Percentiles rank a stretch among this genome's conserved stretches.
phyloP scores from a whole-genome alignment of 2,329 filamentous ascomycete species.

The Cercospora zeae-maydis region DNA sequence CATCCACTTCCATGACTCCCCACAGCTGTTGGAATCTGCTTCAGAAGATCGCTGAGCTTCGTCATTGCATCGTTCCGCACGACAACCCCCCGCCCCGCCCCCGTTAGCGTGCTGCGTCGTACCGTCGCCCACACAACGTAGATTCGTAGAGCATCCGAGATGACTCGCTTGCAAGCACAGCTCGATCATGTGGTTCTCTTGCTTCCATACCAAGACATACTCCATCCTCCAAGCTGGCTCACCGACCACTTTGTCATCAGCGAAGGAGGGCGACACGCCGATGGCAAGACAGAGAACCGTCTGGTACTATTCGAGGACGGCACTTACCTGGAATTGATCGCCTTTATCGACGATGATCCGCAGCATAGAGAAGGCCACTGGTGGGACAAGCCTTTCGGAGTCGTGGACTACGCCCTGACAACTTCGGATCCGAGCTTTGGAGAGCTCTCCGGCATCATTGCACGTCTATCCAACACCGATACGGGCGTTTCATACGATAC shows the following conservation, averaged over 20 bases:
- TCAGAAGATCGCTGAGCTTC: background rate
- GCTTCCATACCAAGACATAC: constrained; percentile 51
- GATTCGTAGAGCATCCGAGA: background rate
- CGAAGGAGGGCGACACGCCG: constrained; percentile 60
- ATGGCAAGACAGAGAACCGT: constrained; percentile 58
- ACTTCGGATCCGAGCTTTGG: constrained; percentile 18
- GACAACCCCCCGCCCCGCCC: background rate
- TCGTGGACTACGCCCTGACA: constrained; percentile 62
- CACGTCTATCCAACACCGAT: constrained; percentile 20
- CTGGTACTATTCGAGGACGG: constrained; percentile 62
- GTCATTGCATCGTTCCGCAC: background rate
- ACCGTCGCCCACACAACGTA: background rate
- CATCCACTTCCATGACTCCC: background rate
- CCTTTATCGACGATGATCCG: constrained; percentile 52
- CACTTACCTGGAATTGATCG: constrained; percentile 64
- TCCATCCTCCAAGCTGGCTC: constrained; percentile 50
- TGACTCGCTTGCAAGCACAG: constrained; percentile 21
- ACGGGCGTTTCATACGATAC: constrained; percentile 47
- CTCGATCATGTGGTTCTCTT: constrained; percentile 66
- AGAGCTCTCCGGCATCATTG: constrained; percentile 24
- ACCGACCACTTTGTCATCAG: constrained; percentile 55
- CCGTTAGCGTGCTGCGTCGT: background rate
- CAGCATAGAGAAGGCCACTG: constrained; percentile 49
- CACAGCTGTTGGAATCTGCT: background rate
- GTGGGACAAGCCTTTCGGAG: constrained; percentile 53